Evolutionary conservation across 768 basidiomycete species (phyloP), one percentile per base, ranked within the genome.

Genomic region (Amanita pseudoporphyria): DNA sequence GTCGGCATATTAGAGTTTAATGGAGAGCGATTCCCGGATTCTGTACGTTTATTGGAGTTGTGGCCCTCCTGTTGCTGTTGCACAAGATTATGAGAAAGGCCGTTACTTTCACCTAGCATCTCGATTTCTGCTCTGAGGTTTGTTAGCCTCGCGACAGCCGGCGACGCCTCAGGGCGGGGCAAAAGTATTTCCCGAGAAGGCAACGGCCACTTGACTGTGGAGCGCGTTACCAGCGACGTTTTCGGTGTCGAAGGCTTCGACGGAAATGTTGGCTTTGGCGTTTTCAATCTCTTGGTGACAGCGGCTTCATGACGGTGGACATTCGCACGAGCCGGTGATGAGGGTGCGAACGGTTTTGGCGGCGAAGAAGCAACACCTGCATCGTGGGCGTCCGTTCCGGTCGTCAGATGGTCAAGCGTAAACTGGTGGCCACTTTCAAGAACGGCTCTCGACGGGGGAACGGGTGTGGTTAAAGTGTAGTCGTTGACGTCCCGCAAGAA

Each of bases 401-500:
- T 72, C 21, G 71, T 69, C 7, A 73, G 60, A 39, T 76, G 70
- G 30, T 62, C 64, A 51, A 71, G 60, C 18, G 71, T 68, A 41
- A 72, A 59, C 45, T 62, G 62, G 54, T 57, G 65, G 53, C 61
- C 62, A 6, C 33, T 40, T 12, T 50, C 41, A 40, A 50, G 49
- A 50, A 38, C 32, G 32, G 56, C 57, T 57, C 53, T 57, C 43
- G 62, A 52, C 22, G 62, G 47, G 22, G 64, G 45, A 26, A 58
- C 59, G 41, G 69, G 60, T 13, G 68, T 70, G 18, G 65, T 60
- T 43, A 71, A 57, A 47, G 62, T 60, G 36, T 70, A 67, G 52
- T 71, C 66, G 44, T 65, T 67, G 14, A 58, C 67, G 51, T 64
- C 69, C 51, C 60, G 61, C 45, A 83, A 67, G 59, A 76, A 73